Evolutionary conservation across 768 basidiomycete species (phyloP).

Genomic region (Trametes sanguinea): DNA sequence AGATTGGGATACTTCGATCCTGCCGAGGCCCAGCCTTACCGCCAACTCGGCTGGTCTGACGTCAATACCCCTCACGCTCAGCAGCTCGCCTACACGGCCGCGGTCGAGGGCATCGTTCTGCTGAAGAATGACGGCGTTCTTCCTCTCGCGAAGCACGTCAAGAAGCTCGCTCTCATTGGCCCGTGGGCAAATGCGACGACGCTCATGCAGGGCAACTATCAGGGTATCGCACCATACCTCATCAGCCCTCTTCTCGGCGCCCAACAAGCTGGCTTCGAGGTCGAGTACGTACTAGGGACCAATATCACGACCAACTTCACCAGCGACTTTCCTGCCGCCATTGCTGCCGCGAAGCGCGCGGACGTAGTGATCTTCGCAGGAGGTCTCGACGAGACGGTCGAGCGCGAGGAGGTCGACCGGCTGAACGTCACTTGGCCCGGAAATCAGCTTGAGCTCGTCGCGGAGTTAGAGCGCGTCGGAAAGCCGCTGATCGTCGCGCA

Average conservation of each 20-base stretch:
- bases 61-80: slow-evolving; percentile 51
- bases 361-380: slow-evolving; percentile 56
- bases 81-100: slow-evolving; percentile 50
- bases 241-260: slow-evolving; percentile 55
- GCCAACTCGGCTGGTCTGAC: slow-evolving; percentile 49
- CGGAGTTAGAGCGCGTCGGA: slow-evolving; percentile 44
- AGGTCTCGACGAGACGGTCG: slow-evolving; percentile 53
- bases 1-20: slow-evolving; percentile 64
- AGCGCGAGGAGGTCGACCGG: slow-evolving; percentile 51
- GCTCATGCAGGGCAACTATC: slow-evolving; percentile 61
- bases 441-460: slow-evolving; percentile 52
- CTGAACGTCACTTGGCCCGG: slow-evolving; percentile 55
- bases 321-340: slow-evolving; percentile 51
- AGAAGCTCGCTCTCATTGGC: slow-evolving; percentile 58
- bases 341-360: slow-evolving; percentile 49
- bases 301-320: slow-evolving; percentile 39
- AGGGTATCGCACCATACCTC: slow-evolving; percentile 56
- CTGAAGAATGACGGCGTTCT: slow-evolving; percentile 66
- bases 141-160: slow-evolving; percentile 48
- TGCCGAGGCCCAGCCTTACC: slow-evolving; percentile 49
- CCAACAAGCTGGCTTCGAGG: slow-evolving; percentile 47
- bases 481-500: slow-evolving; percentile 58
- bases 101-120: slow-evolving; percentile 56
- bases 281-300: slow-evolving; percentile 47
- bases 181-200: slow-evolving; percentile 59